phyloP scores from a whole-genome alignment of 306 rosid species.

The Oemleria cerasiformis region DNA sequence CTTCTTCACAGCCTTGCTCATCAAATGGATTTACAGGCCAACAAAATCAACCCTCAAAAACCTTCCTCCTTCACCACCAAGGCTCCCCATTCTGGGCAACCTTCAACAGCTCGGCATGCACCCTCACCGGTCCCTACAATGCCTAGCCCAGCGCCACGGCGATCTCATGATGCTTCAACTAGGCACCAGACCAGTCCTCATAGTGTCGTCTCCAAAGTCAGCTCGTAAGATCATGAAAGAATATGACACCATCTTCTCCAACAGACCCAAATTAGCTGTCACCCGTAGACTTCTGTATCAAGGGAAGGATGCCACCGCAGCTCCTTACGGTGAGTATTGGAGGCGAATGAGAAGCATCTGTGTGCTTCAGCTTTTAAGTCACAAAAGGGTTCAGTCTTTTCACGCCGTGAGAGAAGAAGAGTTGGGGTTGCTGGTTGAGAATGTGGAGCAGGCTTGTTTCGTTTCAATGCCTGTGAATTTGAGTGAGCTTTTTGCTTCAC shows the following conservation, averaged over 20 bases:
- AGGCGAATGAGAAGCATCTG: neutral
- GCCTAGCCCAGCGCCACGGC: neutral
- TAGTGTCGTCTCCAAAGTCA: neutral
- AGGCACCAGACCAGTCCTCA: neutral
- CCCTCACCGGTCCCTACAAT: too few species aligned
- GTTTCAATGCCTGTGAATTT: conserved; percentile 4
- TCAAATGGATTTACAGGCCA: neutral
- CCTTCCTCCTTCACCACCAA: conserved; percentile 19
- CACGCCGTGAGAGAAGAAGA: conserved; percentile 16
- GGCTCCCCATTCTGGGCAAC: conserved; percentile 20
- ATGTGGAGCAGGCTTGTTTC: neutral
- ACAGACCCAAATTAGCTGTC: neutral
- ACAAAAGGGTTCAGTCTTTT: conserved; percentile 11
- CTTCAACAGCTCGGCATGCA: conserved; percentile 18
- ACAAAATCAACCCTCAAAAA: neutral
- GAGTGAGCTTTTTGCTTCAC: conserved; percentile 2
- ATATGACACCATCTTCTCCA: neutral
- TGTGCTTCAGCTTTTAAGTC: conserved; percentile 15
- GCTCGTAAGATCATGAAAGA: neutral
- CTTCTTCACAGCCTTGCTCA: neutral
- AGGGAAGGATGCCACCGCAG: neutral
- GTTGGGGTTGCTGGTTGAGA: conserved; percentile 8
- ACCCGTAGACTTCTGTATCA: neutral
- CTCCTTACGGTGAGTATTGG: neutral
- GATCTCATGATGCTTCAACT: neutral